Conservation (phyloP, 768 basidiomycete species). For the Sarcodon sp. region DNA sequence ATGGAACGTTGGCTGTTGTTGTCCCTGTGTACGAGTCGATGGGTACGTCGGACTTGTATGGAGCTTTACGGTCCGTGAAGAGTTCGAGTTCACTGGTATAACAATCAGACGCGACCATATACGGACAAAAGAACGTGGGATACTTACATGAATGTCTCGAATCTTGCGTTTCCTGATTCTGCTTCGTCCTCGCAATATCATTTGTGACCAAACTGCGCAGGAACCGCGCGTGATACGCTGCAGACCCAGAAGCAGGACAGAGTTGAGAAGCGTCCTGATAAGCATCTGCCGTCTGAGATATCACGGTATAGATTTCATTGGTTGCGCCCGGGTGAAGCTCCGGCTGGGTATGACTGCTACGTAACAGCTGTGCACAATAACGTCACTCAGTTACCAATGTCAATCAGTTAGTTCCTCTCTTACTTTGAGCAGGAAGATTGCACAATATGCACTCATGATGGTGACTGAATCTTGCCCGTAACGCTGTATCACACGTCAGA, state of each 20-base stretch:
- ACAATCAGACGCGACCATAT: neutral
- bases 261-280: conserved; percentile 60
- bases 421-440: conserved; percentile 70
- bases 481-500: conserved; percentile 28
- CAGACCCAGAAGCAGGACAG: conserved; percentile 46
- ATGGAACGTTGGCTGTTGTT: neutral
- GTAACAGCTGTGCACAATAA: conserved; percentile 40
- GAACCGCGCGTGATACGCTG: conserved; percentile 74
- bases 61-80: no score
- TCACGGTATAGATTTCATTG: conserved; percentile 51
- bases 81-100: no score
- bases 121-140: conserved; percentile 2
- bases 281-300: conserved; percentile 62
- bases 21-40: neutral
- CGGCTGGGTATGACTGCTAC: conserved; percentile 42
- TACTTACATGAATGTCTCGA: neutral
- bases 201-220: conserved; percentile 48
- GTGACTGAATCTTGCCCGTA: conserved; percentile 80
- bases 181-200: no score
- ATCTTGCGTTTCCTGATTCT: no score
- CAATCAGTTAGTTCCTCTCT: conserved; percentile 5
- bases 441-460: conserved; percentile 79
- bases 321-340: conserved; percentile 49
- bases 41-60: neutral
- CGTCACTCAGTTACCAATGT: neutral